Evolutionary conservation across 2,329 filamentous ascomycete species (phyloP).

Genomic region (Macrophomina pseudophaseolina): DNA sequence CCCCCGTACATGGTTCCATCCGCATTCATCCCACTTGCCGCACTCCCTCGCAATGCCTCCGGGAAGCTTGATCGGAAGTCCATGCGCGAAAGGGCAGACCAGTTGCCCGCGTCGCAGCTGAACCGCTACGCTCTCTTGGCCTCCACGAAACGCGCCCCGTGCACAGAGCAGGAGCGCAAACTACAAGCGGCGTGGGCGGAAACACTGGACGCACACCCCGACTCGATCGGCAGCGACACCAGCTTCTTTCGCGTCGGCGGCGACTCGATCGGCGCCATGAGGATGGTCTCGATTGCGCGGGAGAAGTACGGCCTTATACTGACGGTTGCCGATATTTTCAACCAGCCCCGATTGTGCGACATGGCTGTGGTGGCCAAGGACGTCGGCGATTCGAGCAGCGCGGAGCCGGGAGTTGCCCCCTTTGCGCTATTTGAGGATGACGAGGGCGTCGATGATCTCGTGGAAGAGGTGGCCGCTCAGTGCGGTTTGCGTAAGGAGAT

Average conservation of each 20-base stretch:
- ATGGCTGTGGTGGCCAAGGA: conserved; percentile 33
- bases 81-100: background rate
- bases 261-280: conserved; percentile 37
- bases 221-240: conserved; percentile 41
- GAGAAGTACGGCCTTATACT: conserved; percentile 28
- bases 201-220: conserved; percentile 21
- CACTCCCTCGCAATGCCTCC: conserved; percentile 43
- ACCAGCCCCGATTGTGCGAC: conserved; percentile 29
- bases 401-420: background rate
- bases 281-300: background rate
- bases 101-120: conserved; percentile 32
- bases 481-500: conserved; percentile 23
- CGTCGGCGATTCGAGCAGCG: background rate
- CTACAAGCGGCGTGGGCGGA: conserved; percentile 32
- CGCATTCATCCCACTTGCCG: conserved; percentile 19
- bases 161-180: conserved; percentile 50
- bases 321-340: conserved; percentile 32
- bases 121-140: conserved; percentile 43
- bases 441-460: conserved; percentile 32
- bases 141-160: conserved; percentile 48
- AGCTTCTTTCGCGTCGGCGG: conserved; percentile 49
- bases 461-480: background rate
- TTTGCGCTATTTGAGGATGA: conserved; percentile 6
- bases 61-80: conserved; percentile 45
- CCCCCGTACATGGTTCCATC: background rate